A percentile compares a stretch with the other conserved stretches of the same genome.
These are phyloP conservation scores for Pulveroboletus ravenelii DNA, from an alignment of 768 basidiomycete species.

Conservation along the genomic window DNA sequence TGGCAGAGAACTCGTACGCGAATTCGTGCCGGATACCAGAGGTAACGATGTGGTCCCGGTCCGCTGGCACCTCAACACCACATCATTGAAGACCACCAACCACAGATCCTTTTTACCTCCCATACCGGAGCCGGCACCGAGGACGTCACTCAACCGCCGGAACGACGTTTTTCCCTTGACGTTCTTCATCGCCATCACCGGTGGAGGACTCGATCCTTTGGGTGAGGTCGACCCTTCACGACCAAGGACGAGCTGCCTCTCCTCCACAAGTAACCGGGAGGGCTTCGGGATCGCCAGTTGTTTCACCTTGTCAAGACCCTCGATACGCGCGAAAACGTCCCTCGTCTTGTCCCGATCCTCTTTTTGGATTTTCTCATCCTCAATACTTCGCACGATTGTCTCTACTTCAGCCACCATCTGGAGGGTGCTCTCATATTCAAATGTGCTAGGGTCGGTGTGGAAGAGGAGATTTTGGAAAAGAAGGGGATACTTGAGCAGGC, in stretches of 20 bases:
- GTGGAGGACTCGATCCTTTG: slow-evolving; percentile 33
- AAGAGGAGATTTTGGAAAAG: slow-evolving; percentile 96
- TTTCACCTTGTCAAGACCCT: slow-evolving; percentile 90
- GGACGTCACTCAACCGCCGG: slow-evolving; percentile 86
- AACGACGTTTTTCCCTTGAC: slow-evolving; percentile 83
- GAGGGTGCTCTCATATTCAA: slow-evolving; percentile 93
- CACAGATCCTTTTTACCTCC: slow-evolving; percentile 83
- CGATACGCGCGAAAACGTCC: slow-evolving; percentile 93
- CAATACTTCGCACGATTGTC: slow-evolving; percentile 91
- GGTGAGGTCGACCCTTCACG: slow-evolving; percentile 20
- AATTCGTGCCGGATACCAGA: slow-evolving; percentile 60
- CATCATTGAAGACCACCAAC: slow-evolving; percentile 95
- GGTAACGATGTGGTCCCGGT: slow-evolving; percentile 86
- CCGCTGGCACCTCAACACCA: slow-evolving; percentile 86
- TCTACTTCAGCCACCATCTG: slow-evolving; percentile 98
- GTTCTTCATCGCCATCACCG: slow-evolving; percentile 42
- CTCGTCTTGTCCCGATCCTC: slow-evolving; percentile 94
- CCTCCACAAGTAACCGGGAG: slow-evolving; percentile 81
- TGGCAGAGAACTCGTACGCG: slow-evolving; percentile 73
- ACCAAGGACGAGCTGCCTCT: slow-evolving; percentile 50
- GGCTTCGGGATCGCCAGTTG: slow-evolving; percentile 90
- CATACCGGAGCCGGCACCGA: slow-evolving; percentile 51
- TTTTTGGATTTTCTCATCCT: slow-evolving; percentile 96
- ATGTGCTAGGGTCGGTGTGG: slow-evolving; percentile 95
- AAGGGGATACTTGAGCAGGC: slow-evolving; percentile 93